phyloP scores from a whole-genome alignment of 2,329 filamentous ascomycete genomes.

The Paraphoma chrysanthemicola region DNA sequence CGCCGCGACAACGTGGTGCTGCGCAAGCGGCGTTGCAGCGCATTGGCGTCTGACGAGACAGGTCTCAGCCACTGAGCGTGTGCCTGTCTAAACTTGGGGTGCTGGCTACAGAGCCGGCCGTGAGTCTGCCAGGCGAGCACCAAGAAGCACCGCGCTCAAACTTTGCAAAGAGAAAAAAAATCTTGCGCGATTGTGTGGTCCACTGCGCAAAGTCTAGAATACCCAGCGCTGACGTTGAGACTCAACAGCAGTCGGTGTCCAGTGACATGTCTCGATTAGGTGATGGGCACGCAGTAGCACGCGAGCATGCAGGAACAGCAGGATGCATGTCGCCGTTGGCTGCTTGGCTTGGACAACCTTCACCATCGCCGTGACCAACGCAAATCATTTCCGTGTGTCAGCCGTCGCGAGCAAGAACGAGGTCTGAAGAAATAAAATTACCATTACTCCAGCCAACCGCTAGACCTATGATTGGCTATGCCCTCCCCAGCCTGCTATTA shows the following conservation, averaged over 20 bases:
- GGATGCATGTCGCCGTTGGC: not conserved
- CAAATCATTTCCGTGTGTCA: slow-evolving; percentile 2
- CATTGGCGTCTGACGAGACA: slow-evolving; percentile 22
- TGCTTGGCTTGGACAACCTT: not conserved
- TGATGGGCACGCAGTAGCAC: slow-evolving; percentile 7
- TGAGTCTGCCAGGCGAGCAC: not conserved
- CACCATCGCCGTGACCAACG: slow-evolving; percentile 2
- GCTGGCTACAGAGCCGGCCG: not conserved
- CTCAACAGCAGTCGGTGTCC: not conserved
- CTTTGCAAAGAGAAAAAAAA: slow-evolving; percentile 1
- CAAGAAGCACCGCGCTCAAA: not conserved
- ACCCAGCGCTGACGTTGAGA: not conserved
- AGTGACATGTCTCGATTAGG: not conserved
- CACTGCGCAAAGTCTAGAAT: not conserved
- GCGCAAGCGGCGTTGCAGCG: slow-evolving; percentile 13
- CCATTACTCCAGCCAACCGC: slow-evolving; percentile 27
- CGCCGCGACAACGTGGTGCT: slow-evolving; percentile 22
- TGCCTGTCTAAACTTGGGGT: not conserved
- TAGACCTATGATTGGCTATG: slow-evolving; percentile 27
- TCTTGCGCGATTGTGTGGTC: not conserved
- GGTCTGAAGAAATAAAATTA: slow-evolving; percentile 28
- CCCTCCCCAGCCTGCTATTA: slow-evolving; percentile 11
- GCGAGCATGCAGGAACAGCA: slow-evolving; percentile 7
- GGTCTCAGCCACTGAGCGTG: slow-evolving; percentile 19
- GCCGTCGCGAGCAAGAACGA: slow-evolving; percentile 6